Percentiles rank a stretch among this genome's conserved stretches.
Evolutionary conservation across 1,284 basidiomycete genomes (phyloP).

Genomic region (Puccinia sorghi): DNA sequence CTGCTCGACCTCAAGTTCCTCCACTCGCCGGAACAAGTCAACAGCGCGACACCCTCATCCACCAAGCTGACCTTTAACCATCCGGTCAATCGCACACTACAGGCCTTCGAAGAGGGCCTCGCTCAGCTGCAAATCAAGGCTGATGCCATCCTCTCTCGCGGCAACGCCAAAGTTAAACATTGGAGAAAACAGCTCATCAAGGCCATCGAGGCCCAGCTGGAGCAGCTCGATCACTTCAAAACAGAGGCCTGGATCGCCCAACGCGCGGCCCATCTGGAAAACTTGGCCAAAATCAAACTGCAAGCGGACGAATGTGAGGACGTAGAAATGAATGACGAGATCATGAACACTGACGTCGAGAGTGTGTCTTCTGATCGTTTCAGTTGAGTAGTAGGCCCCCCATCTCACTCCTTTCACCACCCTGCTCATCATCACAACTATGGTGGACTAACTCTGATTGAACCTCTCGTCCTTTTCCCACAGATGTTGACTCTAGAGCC

Average conservation of each 20-base stretch:
- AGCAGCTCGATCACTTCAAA: constrained; percentile 41
- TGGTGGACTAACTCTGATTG: background rate
- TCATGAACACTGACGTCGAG: constrained; percentile 30
- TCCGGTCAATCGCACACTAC: constrained; percentile 26
- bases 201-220: constrained; percentile 41
- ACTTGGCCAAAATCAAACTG: background rate
- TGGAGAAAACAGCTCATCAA: constrained; percentile 38
- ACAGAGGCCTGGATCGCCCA: constrained; percentile 39
- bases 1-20: constrained; percentile 19
- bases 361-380: constrained; percentile 30
- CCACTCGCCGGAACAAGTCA: background rate
- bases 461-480: no score
- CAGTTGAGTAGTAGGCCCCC: constrained; percentile 16
- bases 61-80: constrained; percentile 41
- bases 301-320: background rate
- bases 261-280: constrained; percentile 1
- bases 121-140: constrained; percentile 39
- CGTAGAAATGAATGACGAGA: constrained; percentile 17
- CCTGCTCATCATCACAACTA: background rate
- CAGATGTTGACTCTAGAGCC: background rate
- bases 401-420: background rate
- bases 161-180: constrained; percentile 37
- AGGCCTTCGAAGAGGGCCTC: constrained; percentile 37
- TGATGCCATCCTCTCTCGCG: constrained; percentile 42
- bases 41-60: background rate